These are phyloP conservation scores for Juglanconis juglandina DNA, from an alignment of 2,329 filamentous ascomycete species.

Conservation along the genomic window DNA sequence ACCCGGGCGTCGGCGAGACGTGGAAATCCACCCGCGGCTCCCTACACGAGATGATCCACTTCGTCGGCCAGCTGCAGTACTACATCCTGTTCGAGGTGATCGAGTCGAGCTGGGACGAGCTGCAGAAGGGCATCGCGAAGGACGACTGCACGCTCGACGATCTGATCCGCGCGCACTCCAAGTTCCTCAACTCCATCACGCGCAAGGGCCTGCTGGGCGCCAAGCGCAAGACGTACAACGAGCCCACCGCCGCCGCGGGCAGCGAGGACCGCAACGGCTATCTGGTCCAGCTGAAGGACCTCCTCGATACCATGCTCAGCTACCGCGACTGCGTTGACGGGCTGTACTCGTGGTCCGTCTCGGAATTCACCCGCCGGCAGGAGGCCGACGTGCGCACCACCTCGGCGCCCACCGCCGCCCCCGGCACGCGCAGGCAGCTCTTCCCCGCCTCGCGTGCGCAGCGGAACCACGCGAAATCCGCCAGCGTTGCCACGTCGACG, in stretches of 20 bases:
- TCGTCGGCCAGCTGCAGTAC: conserved; percentile 94
- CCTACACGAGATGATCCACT: conserved; percentile 97
- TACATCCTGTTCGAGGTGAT: conserved; percentile 99
- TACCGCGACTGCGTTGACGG: conserved; percentile 94
- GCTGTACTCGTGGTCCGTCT: conserved; percentile 90
- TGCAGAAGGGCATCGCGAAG: conserved; percentile 77
- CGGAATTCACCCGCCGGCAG: conserved; percentile 89
- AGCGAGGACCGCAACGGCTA: conserved; percentile 73
- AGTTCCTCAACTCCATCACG: conserved; percentile 89
- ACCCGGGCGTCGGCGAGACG: conserved; percentile 65
- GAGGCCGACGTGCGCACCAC: conserved; percentile 73
- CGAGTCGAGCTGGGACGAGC: conserved; percentile 88
- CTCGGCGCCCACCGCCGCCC: not conserved
- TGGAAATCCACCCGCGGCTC: conserved; percentile 90
- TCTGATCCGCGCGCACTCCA: conserved; percentile 84
- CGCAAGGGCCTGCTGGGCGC: conserved; percentile 91
- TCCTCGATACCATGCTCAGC: conserved; percentile 87
- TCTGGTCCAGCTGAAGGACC: conserved; percentile 84
- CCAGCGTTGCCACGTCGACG: conserved; percentile 18
- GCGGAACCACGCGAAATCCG: conserved; percentile 19
- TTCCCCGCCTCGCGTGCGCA: conserved; percentile 1
- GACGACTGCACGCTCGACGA: conserved; percentile 92
- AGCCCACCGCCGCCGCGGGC: conserved; percentile 29
- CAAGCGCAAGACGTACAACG: conserved; percentile 42
- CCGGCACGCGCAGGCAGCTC: not conserved